A percentile compares a stretch with the other conserved stretches of the same genome.
phyloP scores from a whole-genome alignment of 2,329 filamentous ascomycete genomes.

The Ploettnerulaceae sp. region DNA sequence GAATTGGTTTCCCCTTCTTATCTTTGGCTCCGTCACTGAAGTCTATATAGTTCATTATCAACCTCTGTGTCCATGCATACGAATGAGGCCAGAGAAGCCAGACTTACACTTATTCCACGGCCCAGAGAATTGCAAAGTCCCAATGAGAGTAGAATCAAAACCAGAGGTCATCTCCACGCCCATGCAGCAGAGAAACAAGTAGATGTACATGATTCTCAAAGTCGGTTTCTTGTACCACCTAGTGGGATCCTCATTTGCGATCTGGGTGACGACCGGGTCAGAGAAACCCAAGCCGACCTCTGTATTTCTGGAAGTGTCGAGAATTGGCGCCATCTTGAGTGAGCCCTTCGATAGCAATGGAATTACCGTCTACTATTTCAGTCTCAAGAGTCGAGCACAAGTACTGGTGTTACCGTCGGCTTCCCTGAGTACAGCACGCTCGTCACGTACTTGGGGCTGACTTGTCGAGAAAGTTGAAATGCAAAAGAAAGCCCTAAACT shows the following conservation, averaged over 20 bases:
- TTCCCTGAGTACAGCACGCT: not conserved
- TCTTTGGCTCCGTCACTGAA: conserved; percentile 14
- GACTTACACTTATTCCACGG: conserved; percentile 33
- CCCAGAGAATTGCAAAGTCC: conserved; percentile 37
- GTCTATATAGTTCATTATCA: conserved; percentile 10
- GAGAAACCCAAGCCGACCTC: conserved; percentile 15
- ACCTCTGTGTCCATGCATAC: not conserved
- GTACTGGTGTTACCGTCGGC: not conserved
- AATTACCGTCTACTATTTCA: too few relatives aligned
- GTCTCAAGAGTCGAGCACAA: not conserved
- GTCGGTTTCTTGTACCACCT: conserved; percentile 39
- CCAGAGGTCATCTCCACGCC: conserved; percentile 51
- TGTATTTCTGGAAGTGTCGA: not conserved
- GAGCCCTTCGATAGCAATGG: too few relatives aligned
- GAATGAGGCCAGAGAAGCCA: not conserved
- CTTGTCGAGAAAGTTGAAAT: not conserved
- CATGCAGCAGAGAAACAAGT: conserved; percentile 44
- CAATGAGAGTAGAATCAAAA: conserved; percentile 40
- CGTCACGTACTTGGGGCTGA: not conserved
- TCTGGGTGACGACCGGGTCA: conserved; percentile 36
- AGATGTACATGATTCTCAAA: conserved; percentile 37
- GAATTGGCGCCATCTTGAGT: not conserved
- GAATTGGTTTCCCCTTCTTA: conserved; percentile 5
- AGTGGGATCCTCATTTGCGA: conserved; percentile 32
- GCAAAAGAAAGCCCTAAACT: not conserved